Evolutionary conservation across 2,329 filamentous ascomycete genomes (phyloP).

Genomic region (Paecilomyces niveus): DNA sequence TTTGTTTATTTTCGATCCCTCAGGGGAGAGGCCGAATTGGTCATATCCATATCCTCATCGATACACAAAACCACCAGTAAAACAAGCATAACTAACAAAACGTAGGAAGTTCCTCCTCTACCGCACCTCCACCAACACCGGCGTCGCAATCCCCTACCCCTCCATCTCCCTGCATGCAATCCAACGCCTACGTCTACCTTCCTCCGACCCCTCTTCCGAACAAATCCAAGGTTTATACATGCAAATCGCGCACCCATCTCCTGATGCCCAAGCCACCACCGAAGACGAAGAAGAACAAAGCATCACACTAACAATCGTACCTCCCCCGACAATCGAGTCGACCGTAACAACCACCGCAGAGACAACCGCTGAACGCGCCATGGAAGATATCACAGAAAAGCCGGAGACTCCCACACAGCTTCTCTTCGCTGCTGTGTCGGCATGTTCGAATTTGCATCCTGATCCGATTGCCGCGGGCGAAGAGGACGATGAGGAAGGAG

Average conservation of each 20-base stretch:
- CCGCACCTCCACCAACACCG: conserved; percentile 24
- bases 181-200: conserved; percentile 35
- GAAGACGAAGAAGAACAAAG: conserved; percentile 35
- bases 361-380: conserved; percentile 11
- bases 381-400: conserved; percentile 18
- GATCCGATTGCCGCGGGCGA: conserved; percentile 33
- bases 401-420: conserved; percentile 32
- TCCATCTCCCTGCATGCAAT: conserved; percentile 43
- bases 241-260: conserved; percentile 33
- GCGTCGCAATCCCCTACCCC: conserved; percentile 42
- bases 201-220: conserved; percentile 7
- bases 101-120: conserved; percentile 39
- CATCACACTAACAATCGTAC: conserved; percentile 38
- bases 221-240: conserved; percentile 42
- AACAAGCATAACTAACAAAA: conserved; percentile 2
- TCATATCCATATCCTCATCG: background rate
- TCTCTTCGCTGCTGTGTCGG: conserved; percentile 40
- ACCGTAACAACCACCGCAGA: conserved; percentile 4
- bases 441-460: conserved; percentile 43
- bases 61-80: background rate
- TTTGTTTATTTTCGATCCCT: background rate
- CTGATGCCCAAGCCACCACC: conserved; percentile 5
- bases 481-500: conserved; percentile 26
- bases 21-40: background rate
- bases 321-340: conserved; percentile 16